Conservation (phyloP, 441 rosid genomes). For the Croton setiger region DNA sequence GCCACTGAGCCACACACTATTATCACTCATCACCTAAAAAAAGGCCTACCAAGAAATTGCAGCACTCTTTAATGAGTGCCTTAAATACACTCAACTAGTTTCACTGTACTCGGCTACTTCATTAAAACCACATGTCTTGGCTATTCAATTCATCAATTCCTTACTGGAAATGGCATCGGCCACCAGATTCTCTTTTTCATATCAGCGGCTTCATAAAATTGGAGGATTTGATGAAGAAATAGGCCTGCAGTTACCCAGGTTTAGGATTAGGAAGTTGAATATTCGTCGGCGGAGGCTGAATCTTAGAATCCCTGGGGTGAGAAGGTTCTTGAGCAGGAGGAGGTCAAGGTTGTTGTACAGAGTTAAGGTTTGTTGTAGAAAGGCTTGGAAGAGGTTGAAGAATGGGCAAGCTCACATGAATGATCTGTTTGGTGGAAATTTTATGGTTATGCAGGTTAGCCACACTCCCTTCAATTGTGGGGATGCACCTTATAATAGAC, state of each 20-base stretch:
- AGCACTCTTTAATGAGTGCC: background rate
- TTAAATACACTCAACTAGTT: slow-evolving; percentile 9
- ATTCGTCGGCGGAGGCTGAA: slow-evolving; percentile 8
- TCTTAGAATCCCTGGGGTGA: slow-evolving; percentile 12
- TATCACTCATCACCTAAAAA: background rate
- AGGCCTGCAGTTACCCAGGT: background rate
- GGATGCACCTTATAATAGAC: background rate
- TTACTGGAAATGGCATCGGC: background rate
- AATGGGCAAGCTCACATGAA: slow-evolving; percentile 30
- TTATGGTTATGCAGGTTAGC: slow-evolving; percentile 23
- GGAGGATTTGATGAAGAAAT: background rate
- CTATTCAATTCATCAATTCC: no score
- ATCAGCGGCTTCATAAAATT: background rate
- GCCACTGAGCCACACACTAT: background rate
- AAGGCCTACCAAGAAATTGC: background rate
- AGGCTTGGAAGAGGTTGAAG: slow-evolving; percentile 35
- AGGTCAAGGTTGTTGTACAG: background rate
- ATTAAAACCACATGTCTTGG: background rate
- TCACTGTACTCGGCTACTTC: background rate
- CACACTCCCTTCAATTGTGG: slow-evolving; percentile 17
- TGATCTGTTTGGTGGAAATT: slow-evolving; percentile 40
- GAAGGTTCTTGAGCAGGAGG: slow-evolving; percentile 6
- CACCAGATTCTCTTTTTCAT: background rate
- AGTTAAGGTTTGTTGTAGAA: slow-evolving; percentile 17
- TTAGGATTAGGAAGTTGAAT: background rate